Evolutionary conservation across 768 basidiomycete genomes (phyloP), one percentile per base, ranked within the genome.

Genomic region (Stropharia rugosoannulata): DNA sequence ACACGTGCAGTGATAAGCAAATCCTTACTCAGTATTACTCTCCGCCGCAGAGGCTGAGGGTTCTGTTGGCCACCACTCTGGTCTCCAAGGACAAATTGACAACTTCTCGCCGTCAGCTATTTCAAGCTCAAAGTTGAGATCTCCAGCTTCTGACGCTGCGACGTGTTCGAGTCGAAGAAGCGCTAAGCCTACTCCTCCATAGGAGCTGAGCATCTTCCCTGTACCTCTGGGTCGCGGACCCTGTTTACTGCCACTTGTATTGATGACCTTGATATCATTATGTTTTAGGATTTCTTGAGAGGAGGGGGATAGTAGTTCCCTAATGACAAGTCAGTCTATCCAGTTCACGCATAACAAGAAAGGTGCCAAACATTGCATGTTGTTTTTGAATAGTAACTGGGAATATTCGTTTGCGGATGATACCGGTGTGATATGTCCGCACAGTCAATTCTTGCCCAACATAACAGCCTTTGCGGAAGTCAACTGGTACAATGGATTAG

Each of bases 381-480:
- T 69, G 60, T 44, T 74, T 59, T 58, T 82, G 76, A 32, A 95
- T 73, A 2, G 75, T 61, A n/a, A 98, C 82, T 2, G 95, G 95
- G 10, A 94, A 73, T 32, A 95, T 90, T 11, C 97, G 85, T 70
- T 98, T 98, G 58, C 97, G 80, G 41, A 97, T 76, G 25, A 89
- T 79, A 10, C 97, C 97, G 5, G 90, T 98, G 68, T 98, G 94
- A 70, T 96, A 96, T 37, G 96, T 98, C 49, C 97, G 84, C 5
- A 97, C 95, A 0, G 95, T 98, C 39, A 98, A 78, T 65, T 98
- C 97, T 76, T 99, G 97, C 8, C 97, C 97, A 5, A 98, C 88
- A 66, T 98, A 98, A 67, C 97, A 99, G 2, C 97, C 97, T 74
- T 99, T 99, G 54, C 92, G 79, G 70, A 97, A 98, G 71, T 98